These are phyloP conservation scores for Phialophora chinensis DNA, from an alignment of 2,329 filamentous ascomycete genomes.

Conservation along the genomic window DNA sequence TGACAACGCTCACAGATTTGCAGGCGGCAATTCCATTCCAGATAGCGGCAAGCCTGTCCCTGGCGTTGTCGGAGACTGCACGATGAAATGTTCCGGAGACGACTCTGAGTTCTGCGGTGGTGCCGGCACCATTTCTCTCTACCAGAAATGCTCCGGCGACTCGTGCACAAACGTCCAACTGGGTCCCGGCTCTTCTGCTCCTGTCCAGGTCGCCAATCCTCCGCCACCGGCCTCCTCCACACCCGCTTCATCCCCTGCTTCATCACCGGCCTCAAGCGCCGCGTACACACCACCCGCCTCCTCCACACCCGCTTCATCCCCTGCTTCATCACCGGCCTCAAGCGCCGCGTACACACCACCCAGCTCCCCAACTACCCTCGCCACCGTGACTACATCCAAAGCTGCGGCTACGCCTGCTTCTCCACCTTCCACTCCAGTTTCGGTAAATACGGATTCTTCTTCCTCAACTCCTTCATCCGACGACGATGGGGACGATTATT, in stretches of 20 bases:
- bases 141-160: constrained; percentile 40
- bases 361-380: constrained; percentile 24
- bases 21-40: constrained; percentile 37
- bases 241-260: not conserved
- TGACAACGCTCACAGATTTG: constrained; percentile 13
- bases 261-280: constrained; percentile 11
- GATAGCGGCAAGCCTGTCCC: constrained; percentile 37
- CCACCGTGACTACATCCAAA: constrained; percentile 25
- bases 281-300: constrained; percentile 1
- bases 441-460: constrained; percentile 30
- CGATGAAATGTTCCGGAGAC: constrained; percentile 41
- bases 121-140: constrained; percentile 37
- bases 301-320: not conserved
- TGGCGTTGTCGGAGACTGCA: constrained; percentile 40
- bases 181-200: constrained; percentile 13
- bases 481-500: constrained; percentile 3
- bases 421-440: constrained; percentile 16
- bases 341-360: constrained; percentile 5
- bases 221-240: constrained; percentile 15
- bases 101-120: constrained; percentile 41
- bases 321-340: constrained; percentile 14
- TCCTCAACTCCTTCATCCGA: constrained; percentile 17
- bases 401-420: constrained; percentile 10
- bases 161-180: constrained; percentile 34
- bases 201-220: constrained; percentile 18